Evolutionary conservation across 257 asterid genomes (phyloP).

Genomic region (Cinchona pubescens): DNA sequence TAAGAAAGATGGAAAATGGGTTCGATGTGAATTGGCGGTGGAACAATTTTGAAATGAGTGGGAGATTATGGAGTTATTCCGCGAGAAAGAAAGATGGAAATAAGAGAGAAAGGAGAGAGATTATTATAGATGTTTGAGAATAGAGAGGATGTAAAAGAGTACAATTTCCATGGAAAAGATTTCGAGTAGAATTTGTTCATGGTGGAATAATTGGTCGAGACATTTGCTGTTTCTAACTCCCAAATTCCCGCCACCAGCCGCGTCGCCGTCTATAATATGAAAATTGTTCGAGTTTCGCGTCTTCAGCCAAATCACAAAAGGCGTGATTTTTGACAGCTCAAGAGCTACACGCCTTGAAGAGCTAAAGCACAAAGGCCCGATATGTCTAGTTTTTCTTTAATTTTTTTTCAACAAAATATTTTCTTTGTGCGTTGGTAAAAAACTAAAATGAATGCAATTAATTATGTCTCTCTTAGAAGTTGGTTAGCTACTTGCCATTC

Average conservation of each 20-base stretch:
- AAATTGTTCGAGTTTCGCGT: no score
- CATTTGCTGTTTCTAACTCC: no score
- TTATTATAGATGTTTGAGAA: background rate
- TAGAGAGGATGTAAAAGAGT: background rate
- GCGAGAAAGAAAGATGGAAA: slow-evolving; percentile 11
- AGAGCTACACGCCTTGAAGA: background rate
- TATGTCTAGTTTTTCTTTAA: no score
- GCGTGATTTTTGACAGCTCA: background rate
- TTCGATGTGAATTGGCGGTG: background rate
- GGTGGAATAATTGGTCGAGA: no score
- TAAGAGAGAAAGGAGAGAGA: background rate
- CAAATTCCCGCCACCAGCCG: background rate
- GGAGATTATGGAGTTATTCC: slow-evolving; percentile 10
- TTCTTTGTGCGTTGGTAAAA: no score
- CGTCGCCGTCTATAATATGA: no score
- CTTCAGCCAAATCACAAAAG: no score
- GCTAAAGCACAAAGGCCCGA: no score
- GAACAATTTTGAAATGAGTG: background rate
- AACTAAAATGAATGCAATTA: no score
- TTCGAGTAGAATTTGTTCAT: background rate
- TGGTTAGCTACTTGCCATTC: no score
- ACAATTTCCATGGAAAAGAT: background rate
- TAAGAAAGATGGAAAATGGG: slow-evolving; percentile 30
- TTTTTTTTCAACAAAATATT: no score
- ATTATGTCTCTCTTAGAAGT: no score